A percentile compares a stretch with the other conserved stretches of the same genome.
Conservation (phyloP, 116 monocot genomes). For the Cymodocea nodosa region DNA sequence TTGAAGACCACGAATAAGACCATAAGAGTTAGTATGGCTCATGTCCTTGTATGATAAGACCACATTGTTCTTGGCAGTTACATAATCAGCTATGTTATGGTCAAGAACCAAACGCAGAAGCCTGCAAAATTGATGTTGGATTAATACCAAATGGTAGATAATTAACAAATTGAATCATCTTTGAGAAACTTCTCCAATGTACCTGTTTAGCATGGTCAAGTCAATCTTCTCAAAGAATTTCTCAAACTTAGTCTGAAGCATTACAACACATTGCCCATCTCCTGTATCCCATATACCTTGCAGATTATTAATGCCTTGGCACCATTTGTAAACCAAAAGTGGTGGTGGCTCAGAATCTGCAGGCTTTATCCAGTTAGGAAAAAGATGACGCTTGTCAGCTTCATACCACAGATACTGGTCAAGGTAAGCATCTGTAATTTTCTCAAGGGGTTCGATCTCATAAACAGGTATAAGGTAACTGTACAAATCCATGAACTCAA, state of each 20-base stretch:
- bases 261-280: constrained; percentile 93
- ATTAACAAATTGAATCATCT: neutral
- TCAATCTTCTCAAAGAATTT: constrained; percentile 35
- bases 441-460: constrained; percentile 33
- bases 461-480: constrained; percentile 29
- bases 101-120: constrained; percentile 26
- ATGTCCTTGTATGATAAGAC: constrained; percentile 27
- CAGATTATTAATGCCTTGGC: constrained; percentile 85
- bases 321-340: constrained; percentile 59
- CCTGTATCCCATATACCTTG: constrained; percentile 79
- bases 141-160: neutral
- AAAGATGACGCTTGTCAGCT: constrained; percentile 26
- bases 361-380: constrained; percentile 31
- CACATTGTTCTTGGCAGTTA: constrained; percentile 28
- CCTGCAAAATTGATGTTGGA: constrained; percentile 4
- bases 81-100: constrained; percentile 29
- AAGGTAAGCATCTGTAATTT: constrained; percentile 30
- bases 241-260: constrained; percentile 74
- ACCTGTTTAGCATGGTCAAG: constrained; percentile 30
- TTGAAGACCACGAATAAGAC: constrained; percentile 26
- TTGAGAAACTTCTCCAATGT: neutral
- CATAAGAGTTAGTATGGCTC: constrained; percentile 31
- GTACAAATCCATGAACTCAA: constrained; percentile 31
- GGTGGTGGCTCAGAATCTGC: constrained; percentile 31
- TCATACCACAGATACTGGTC: constrained; percentile 33